These are phyloP conservation scores for Naganishia albida DNA, from an alignment of 1,284 basidiomycete species.

Conservation along the genomic window DNA sequence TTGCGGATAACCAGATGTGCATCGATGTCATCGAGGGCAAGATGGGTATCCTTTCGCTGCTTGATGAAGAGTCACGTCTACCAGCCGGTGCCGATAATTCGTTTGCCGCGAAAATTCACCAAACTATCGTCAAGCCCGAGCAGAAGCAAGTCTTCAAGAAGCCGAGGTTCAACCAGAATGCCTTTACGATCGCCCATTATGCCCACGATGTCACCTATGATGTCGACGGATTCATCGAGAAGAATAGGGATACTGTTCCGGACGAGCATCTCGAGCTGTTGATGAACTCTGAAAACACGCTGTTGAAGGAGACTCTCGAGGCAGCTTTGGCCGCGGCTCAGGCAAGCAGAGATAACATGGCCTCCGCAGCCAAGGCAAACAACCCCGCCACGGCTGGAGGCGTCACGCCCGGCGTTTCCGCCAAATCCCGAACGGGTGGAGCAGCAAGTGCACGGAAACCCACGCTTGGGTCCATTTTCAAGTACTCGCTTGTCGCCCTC, in stretches of 20 bases:
- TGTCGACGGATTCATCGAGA: conserved; percentile 96
- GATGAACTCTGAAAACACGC: conserved; percentile 80
- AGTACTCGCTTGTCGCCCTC: conserved; percentile 85
- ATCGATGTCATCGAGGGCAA: conserved; percentile 98
- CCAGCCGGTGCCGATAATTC: conserved; percentile 91
- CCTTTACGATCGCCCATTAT: conserved; percentile 98
- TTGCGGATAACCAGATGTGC: conserved; percentile 94
- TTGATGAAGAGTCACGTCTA: conserved; percentile 97
- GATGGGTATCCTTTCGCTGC: conserved; percentile 87
- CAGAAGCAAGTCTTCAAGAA: conserved; percentile 94
- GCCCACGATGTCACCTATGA: conserved; percentile 98
- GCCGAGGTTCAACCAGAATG: conserved; percentile 92
- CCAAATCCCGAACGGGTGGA: conserved; percentile 48
- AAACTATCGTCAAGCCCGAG: conserved; percentile 79
- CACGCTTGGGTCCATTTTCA: conserved; percentile 98
- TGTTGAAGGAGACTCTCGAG: conserved; percentile 93
- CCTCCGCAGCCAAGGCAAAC: conserved; percentile 45
- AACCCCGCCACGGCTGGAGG: conserved; percentile 37
- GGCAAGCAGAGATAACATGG: conserved; percentile 53
- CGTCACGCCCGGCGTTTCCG: conserved; percentile 31
- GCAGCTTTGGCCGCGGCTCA: conserved; percentile 71
- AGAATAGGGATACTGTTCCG: conserved; percentile 97
- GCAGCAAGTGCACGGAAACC: conserved; percentile 81
- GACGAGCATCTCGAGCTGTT: conserved; percentile 94
- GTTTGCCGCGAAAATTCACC: conserved; percentile 90